phyloP scores from a whole-genome alignment of 2,329 filamentous ascomycete species.

The Aspergillus quadricinctus region DNA sequence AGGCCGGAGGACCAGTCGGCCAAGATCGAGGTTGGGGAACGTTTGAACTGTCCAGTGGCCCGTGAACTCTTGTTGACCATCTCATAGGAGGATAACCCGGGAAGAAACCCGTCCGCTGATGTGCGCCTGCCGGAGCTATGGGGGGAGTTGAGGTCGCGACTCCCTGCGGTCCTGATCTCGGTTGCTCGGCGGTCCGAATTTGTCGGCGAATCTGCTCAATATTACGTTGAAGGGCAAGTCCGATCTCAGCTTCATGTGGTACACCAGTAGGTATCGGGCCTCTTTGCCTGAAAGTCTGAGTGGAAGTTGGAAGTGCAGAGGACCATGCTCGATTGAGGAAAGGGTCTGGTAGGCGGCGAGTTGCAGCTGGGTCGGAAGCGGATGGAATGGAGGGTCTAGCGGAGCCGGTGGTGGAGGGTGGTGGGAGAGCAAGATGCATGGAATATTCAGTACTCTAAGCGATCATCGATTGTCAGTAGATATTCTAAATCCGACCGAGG shows the following conservation, averaged over 20 bases:
- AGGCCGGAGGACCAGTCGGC: background rate
- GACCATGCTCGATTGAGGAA: background rate
- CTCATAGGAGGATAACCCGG: slow-evolving; percentile 2
- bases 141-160: slow-evolving; percentile 1
- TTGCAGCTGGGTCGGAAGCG: background rate
- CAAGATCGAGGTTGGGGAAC: background rate
- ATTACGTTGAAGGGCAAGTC: slow-evolving; percentile 16
- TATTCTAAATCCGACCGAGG: background rate
- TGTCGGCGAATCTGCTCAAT: slow-evolving; percentile 20
- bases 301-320: background rate
- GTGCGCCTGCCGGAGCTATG: slow-evolving; percentile 1
- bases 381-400: slow-evolving; percentile 4
- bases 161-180: slow-evolving; percentile 1
- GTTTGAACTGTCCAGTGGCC: background rate
- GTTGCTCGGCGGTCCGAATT: slow-evolving; percentile 9
- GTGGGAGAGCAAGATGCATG: slow-evolving; percentile 43
- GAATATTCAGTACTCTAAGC: slow-evolving; percentile 25
- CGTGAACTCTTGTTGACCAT: slow-evolving; percentile 2
- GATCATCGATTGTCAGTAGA: slow-evolving; percentile 1
- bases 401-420: slow-evolving; percentile 19
- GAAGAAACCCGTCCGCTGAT: slow-evolving; percentile 3
- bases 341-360: background rate
- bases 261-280: slow-evolving; percentile 5
- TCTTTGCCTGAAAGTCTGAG: slow-evolving; percentile 11
- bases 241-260: slow-evolving; percentile 15